phyloP scores from a whole-genome alignment of 2,329 filamentous ascomycete species.

The Sclerotinia spermophila region DNA sequence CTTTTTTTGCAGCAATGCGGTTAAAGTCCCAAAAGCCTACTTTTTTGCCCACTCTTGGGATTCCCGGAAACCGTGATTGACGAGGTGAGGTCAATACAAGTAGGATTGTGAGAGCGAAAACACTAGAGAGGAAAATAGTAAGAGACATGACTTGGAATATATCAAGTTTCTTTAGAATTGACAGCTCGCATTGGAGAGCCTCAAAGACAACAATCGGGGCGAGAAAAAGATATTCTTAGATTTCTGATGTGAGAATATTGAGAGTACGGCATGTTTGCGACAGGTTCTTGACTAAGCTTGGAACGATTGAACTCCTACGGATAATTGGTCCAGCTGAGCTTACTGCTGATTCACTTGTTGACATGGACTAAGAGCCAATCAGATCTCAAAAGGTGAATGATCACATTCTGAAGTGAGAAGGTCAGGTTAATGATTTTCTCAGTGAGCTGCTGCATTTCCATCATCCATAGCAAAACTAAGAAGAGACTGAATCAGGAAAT shows the following conservation, averaged over 20 bases:
- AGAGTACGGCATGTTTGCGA: not conserved
- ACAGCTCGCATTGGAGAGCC: not conserved
- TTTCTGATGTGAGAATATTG: not conserved
- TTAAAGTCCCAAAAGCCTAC: not conserved
- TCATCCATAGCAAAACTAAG: not conserved
- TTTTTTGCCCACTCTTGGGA: conserved; percentile 1
- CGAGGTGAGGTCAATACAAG: not conserved
- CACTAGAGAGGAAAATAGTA: not conserved
- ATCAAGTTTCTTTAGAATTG: not conserved
- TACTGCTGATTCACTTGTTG: not conserved
- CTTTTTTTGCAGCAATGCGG: not conserved
- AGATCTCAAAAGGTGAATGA: not conserved
- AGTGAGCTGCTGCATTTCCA: not conserved
- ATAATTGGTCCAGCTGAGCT: not conserved
- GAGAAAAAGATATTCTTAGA: not conserved
- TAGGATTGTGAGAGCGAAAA: not conserved
- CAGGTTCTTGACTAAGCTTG: not conserved
- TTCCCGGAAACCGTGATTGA: not conserved
- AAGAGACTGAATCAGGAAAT: not conserved
- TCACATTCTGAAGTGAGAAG: not conserved
- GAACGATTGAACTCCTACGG: not conserved
- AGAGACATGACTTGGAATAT: not conserved
- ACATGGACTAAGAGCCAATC: not conserved
- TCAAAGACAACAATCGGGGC: too few relatives aligned
- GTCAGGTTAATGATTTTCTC: not conserved